Evolutionary conservation across 23 red algal species (phyloP), one percentile per base, ranked within the genome.

Genomic region (Chondrus crispus): DNA sequence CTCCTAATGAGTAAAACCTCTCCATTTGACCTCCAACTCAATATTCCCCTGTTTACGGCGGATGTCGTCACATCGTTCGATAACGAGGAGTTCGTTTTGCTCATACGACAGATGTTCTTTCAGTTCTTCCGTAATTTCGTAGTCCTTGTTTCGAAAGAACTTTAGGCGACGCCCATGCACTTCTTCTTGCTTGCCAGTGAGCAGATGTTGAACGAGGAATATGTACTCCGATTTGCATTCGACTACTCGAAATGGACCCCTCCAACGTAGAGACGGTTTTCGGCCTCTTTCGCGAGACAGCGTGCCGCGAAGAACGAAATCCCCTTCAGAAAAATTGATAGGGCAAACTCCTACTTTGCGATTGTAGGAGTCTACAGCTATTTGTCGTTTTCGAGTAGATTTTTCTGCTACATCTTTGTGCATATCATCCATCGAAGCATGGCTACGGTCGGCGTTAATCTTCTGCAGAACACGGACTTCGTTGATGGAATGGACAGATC

Each of bases 341-440:
- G 77, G 1, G n/a, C 77, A 24, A 26, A 82, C 77, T 10, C 18
- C 10, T 37, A 44, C 41, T 37, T 82, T 82, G 24, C 51, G 1
- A 44, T 60, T 62, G 1, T 53, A 44, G 7, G 77, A 57, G 29
- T 52, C 57, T 49, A 82, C 77, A 26, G 77, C 77, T n/a, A 18
- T 26, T 60, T 60, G 1, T 28, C 77, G 45, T 14, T 57, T 52
- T 26, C 55, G 29, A 9, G 77, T 33, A 14, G 45, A 40, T 82
- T 24, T n/a, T 24, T 82, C 51, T 19, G 2, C 26, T 1, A 82
- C 77, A 53, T 82, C 77, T 37, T 82, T 82, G 77, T 82, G 77
- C 77, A 57, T 82, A 16, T 16, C 49, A 5, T 82, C 51, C 77
- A 82, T 9, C 16, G 1, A 52, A 20, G 10, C 20, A 32, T 35